Evolutionary conservation across 2,329 filamentous ascomycete genomes (phyloP).

Genomic region (Rhexocercosporidium sp.): DNA sequence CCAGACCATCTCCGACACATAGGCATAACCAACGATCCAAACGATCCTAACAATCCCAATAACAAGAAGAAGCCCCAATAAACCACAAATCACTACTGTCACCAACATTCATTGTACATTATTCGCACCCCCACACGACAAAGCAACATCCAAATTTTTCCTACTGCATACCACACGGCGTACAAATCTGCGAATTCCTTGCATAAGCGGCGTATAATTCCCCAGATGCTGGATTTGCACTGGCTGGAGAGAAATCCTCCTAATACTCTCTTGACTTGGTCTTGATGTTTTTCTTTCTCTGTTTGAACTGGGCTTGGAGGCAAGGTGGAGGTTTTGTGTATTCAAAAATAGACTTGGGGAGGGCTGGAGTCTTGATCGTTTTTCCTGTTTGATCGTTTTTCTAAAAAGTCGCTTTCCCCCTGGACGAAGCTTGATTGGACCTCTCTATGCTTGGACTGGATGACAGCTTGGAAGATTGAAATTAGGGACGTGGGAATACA

Average conservation of each 20-base stretch:
- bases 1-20: slow-evolving; percentile 74
- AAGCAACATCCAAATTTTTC: neutral
- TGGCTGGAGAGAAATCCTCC: neutral
- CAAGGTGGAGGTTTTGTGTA: neutral
- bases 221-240: neutral
- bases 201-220: slow-evolving; percentile 21
- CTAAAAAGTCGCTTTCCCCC: neutral
- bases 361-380: slow-evolving; percentile 5
- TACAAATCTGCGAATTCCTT: slow-evolving; percentile 12
- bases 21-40: slow-evolving; percentile 45
- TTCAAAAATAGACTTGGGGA: slow-evolving; percentile 28
- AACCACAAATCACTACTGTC: neutral
- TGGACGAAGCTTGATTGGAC: neutral
- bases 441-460: neutral
- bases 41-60: slow-evolving; percentile 6
- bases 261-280: neutral
- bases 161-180: slow-evolving; percentile 9
- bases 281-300: neutral
- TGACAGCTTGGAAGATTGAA: neutral
- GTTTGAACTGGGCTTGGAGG: slow-evolving; percentile 4
- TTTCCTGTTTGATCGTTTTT: neutral
- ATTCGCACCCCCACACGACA: neutral
- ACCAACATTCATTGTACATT: slow-evolving; percentile 2
- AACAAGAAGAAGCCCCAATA: slow-evolving; percentile 1
- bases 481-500: too few species aligned